phyloP scores from a whole-genome alignment of 176 grass and related monocot species.

The Aegilops speltoides region DNA sequence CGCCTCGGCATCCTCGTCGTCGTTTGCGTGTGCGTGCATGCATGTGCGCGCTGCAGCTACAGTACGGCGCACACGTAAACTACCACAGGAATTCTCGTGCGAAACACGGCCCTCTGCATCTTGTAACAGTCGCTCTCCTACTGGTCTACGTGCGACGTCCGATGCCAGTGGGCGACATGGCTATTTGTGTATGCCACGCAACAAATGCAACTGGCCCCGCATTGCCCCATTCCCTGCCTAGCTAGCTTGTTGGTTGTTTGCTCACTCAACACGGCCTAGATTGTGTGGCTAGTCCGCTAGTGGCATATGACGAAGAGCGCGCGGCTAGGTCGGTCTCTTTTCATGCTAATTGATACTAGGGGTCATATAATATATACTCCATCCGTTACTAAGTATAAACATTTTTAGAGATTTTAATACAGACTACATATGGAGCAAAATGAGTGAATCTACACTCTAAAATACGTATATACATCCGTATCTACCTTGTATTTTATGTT shows the following conservation, averaged over 20 bases:
- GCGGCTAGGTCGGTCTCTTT: neutral
- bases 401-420: too few species aligned
- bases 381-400: too few species aligned
- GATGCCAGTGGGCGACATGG: neutral
- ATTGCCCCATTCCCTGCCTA: neutral
- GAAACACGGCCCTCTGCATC: neutral
- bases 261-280: neutral
- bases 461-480: too few species aligned
- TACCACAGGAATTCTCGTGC: too few species aligned
- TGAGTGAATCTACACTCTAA: too few species aligned
- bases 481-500: too few species aligned
- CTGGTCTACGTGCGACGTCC: neutral
- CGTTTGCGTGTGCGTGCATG: neutral
- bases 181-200: neutral
- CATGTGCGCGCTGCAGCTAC: neutral
- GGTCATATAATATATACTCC: neutral
- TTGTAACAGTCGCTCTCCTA: neutral
- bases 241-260: neutral
- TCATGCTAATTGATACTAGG: neutral
- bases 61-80: neutral
- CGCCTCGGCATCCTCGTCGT: constrained; percentile 4
- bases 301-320: neutral
- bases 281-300: neutral
- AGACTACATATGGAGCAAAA: too few species aligned
- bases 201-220: neutral